phyloP scores from a whole-genome alignment of 495 filamentous ascomycete genomes.

The Penicillium subrubescens region DNA sequence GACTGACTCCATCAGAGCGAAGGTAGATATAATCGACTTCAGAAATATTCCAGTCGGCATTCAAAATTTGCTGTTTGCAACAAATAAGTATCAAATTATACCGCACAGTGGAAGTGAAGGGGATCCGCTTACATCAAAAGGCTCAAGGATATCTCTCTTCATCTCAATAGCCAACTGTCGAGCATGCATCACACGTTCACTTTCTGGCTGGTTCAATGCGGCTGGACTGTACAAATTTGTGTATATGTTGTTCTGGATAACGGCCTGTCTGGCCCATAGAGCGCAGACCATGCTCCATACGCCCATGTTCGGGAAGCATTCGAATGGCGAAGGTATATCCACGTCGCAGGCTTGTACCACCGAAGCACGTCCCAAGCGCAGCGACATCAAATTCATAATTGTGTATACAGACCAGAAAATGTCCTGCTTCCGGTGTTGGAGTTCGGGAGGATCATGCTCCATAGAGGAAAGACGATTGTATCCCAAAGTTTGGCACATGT shows the following conservation, averaged over 20 bases:
- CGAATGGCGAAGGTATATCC: conserved; percentile 45
- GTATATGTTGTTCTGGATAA: conserved; percentile 60
- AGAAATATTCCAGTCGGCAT: conserved; percentile 9
- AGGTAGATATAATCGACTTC: conserved; percentile 51
- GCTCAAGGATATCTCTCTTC: conserved; percentile 33
- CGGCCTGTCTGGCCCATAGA: conserved; percentile 54
- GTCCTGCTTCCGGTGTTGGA: conserved; percentile 37
- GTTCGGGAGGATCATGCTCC: conserved; percentile 42
- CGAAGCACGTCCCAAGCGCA: conserved; percentile 65
- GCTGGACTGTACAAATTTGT: conserved; percentile 63
- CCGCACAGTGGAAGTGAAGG: too few relatives aligned
- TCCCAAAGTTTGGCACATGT: conserved; percentile 64
- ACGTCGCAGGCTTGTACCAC: conserved; percentile 68
- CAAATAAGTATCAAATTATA: conserved; percentile 13
- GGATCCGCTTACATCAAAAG: conserved; percentile 33
- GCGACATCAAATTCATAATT: conserved; percentile 59
- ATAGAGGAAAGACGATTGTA: conserved; percentile 61
- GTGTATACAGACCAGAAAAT: conserved; percentile 69
- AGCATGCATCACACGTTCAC: conserved; percentile 42
- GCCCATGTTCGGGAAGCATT: conserved; percentile 24
- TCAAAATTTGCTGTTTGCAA: conserved; percentile 16
- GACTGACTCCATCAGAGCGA: conserved; percentile 56
- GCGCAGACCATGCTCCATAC: conserved; percentile 33
- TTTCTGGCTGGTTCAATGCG: conserved; percentile 52
- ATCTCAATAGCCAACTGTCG: conserved; percentile 38